These are phyloP conservation scores for Cladosporium sp. DNA, from an alignment of 2,329 filamentous ascomycete genomes.

Conservation along the genomic window DNA sequence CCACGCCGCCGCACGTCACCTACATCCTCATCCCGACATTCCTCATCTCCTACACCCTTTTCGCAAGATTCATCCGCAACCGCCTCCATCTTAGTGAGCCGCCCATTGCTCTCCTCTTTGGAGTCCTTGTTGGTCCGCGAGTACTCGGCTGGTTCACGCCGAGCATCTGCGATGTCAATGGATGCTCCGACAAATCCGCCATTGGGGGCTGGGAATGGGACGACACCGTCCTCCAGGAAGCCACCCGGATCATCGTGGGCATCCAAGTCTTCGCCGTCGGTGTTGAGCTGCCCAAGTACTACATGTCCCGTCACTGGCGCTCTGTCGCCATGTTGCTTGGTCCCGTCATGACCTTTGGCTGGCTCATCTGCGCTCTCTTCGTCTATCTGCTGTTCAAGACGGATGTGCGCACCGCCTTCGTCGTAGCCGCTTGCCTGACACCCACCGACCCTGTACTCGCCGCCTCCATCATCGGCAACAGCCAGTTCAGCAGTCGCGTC, in stretches of 20 bases:
- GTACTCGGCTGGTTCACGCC: slow-evolving; percentile 39
- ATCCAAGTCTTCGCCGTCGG: slow-evolving; percentile 39
- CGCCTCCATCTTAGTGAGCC: slow-evolving; percentile 47
- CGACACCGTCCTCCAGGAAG: slow-evolving; percentile 39
- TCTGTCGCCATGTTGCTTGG: slow-evolving; percentile 48
- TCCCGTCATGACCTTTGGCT: slow-evolving; percentile 49
- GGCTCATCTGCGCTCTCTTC: slow-evolving; percentile 46
- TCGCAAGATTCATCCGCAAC: slow-evolving; percentile 44
- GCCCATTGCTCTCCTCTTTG: slow-evolving; percentile 43
- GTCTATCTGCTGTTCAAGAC: slow-evolving; percentile 45
- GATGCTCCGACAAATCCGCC: slow-evolving; percentile 18
- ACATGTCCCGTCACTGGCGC: slow-evolving; percentile 50
- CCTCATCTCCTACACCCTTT: slow-evolving; percentile 44
- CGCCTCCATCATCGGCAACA: slow-evolving; percentile 50
- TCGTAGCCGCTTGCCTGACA: slow-evolving; percentile 52
- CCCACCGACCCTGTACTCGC: slow-evolving; percentile 56
- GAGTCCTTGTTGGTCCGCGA: slow-evolving; percentile 42
- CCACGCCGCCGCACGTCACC: slow-evolving; percentile 42
- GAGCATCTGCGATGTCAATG: slow-evolving; percentile 32
- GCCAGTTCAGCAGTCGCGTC: slow-evolving; percentile 49
- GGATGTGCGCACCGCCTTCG: slow-evolving; percentile 43
- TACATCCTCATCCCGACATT: slow-evolving; percentile 44
- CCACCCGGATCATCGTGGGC: slow-evolving; percentile 44
- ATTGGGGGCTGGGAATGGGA: slow-evolving; percentile 38
- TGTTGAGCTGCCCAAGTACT: slow-evolving; percentile 38